Evolutionary conservation across 2,329 filamentous ascomycete species (phyloP), one percentile per base, ranked within the genome.

Genomic region (Pseudopithomyces chartarum): DNA sequence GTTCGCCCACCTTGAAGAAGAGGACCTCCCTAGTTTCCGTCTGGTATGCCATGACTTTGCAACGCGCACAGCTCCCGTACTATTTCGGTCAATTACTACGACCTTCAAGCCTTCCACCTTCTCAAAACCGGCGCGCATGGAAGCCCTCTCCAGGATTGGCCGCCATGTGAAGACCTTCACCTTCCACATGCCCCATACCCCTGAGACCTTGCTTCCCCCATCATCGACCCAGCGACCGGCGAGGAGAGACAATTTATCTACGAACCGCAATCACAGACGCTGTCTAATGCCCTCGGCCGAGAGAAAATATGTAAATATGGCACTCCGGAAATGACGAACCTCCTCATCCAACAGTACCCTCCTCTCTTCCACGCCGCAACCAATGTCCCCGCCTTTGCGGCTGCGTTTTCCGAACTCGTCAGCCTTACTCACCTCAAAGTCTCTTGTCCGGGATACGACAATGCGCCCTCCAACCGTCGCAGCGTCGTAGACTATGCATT

Each of bases 281-380:
- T 87, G 39, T 84, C 85, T 71, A 83, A 83, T 29, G 61, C 67
- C 23, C 61, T 85, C 82, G 53, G 85, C 44, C 78, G 87, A 64
- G 82, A 84, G 61, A 81, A 76, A 65, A 69, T 87, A 52, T 90
- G 89, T 50, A 94, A 91, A 77, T 96, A 96, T 73, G 90, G 89
- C 64, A 90, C 88, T 73, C 83, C 85, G 65, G 90, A 91, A 67
- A 86, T 95, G 68, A 92, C 88, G 59, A 89, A 94, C 70, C 84
- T 96, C 56, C 82, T 96, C 58, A 90, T 91, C 13, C 87, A 91
- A 71, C 92, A 96, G 77, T 96, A 96, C 69, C 91, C 91, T 51
- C 91, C 92, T 6, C 79, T 96, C 2, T 96, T 96, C 78, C 92
- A 97, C 70, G 90, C 92, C 6, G 90, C 92, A 7, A 94, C 91